phyloP scores from a whole-genome alignment of 2,329 filamentous ascomycete species.

The Aquanectria penicillioides region DNA sequence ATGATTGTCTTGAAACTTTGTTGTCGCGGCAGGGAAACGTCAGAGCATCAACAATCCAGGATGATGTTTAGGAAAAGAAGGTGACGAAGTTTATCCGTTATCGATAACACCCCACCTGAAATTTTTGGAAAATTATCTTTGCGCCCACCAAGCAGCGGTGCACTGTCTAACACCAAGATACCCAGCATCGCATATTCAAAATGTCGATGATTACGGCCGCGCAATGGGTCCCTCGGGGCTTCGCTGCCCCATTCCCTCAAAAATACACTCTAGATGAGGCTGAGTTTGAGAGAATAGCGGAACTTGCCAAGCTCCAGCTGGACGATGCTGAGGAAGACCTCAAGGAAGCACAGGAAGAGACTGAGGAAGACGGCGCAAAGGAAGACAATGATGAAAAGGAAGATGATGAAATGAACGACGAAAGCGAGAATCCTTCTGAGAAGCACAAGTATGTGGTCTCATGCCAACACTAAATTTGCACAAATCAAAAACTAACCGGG shows the following conservation, averaged over 20 bases:
- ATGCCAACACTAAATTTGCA: not conserved
- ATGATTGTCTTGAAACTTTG: constrained; percentile 2
- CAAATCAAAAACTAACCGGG: constrained; percentile 28
- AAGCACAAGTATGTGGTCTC: constrained; percentile 49
- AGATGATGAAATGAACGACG: constrained; percentile 50
- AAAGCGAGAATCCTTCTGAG: constrained; percentile 37
- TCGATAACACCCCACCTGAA: constrained; percentile 54
- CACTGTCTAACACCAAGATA: constrained; percentile 39
- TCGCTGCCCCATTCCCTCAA: constrained; percentile 78
- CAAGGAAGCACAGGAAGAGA: constrained; percentile 70
- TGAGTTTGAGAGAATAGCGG: constrained; percentile 80
- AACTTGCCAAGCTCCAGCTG: constrained; percentile 80
- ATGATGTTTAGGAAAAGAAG: constrained; percentile 14
- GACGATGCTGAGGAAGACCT: constrained; percentile 93
- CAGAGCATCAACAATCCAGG: constrained; percentile 1
- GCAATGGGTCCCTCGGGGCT: constrained; percentile 80
- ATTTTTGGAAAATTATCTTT: constrained; percentile 47
- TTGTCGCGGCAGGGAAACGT: not conserved
- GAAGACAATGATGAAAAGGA: constrained; percentile 43
- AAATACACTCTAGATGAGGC: constrained; percentile 81
- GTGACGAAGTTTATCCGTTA: constrained; percentile 46
- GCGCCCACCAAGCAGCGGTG: constrained; percentile 26
- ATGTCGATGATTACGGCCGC: constrained; percentile 83
- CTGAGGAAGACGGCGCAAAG: constrained; percentile 42
- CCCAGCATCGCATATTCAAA: constrained; percentile 40